Percentiles rank a stretch among this genome's conserved stretches.
phyloP scores from a whole-genome alignment of 768 basidiomycete species.

The Pleurotus platypus region DNA sequence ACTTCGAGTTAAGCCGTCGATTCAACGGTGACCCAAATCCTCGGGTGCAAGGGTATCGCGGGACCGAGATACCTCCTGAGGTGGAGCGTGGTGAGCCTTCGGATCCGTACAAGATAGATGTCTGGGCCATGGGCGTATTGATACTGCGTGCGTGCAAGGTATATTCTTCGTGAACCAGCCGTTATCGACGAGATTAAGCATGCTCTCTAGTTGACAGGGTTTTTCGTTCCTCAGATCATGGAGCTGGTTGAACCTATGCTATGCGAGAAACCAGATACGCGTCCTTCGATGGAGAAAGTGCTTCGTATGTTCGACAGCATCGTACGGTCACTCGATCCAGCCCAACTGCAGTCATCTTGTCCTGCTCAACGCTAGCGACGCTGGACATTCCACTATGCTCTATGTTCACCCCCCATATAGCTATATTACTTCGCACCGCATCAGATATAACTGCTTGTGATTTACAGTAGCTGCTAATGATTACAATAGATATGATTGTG shows the following conservation, averaged over 20 bases:
- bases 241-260: conserved; percentile 59
- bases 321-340: conserved; percentile 35
- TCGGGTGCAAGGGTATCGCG: conserved; percentile 39
- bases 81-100: conserved; percentile 44
- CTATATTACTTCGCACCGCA: conserved; percentile 1
- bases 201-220: conserved; percentile 47
- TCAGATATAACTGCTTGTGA: too few species aligned
- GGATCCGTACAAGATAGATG: conserved; percentile 70
- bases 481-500: too few species aligned
- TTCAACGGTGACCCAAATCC: conserved; percentile 38
- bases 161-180: conserved; percentile 12
- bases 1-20: conserved; percentile 64
- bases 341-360: conserved; percentile 19
- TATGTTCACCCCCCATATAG: not conserved
- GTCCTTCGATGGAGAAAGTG: conserved; percentile 48
- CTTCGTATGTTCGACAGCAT: conserved; percentile 51
- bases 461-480: too few species aligned
- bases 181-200: conserved; percentile 7
- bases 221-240: conserved; percentile 57
- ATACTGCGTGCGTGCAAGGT: conserved; percentile 67
- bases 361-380: not conserved
- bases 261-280: conserved; percentile 40
- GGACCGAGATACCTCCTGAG: conserved; percentile 72
- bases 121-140: conserved; percentile 68
- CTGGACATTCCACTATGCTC: not conserved